Percentiles rank a stretch among this genome's conserved stretches.
Conservation (phyloP, 106 monocot species). For the Allium fistulosum region DNA sequence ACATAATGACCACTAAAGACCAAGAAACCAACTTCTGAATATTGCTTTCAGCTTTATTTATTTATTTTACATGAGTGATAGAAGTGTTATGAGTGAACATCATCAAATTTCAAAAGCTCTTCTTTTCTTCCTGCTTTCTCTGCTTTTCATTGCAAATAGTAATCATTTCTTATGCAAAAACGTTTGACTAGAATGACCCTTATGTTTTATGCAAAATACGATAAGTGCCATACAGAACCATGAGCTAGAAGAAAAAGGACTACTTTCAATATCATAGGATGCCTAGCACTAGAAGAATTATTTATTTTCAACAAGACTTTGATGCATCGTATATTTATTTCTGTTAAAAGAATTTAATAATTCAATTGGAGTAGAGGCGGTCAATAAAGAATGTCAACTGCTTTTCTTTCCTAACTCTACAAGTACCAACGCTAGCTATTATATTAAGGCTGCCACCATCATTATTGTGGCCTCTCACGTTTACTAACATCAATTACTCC, state of each 20-base stretch:
- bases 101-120: background rate
- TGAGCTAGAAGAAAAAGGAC: background rate
- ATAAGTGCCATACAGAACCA: background rate
- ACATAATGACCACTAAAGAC: slow-evolving; percentile 2
- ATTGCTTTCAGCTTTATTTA: background rate
- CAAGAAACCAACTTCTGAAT: slow-evolving; percentile 7
- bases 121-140: slow-evolving; percentile 7
- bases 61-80: background rate
- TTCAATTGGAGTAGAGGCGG: slow-evolving; percentile 6
- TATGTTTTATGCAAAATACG: background rate
- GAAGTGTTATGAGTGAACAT: slow-evolving; percentile 2
- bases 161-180: background rate
- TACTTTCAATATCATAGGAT: slow-evolving; percentile 4
- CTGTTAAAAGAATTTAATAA: background rate
- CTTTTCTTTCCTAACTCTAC: background rate
- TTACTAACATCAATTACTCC: too few relatives aligned
- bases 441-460: slow-evolving; percentile 4
- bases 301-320: background rate
- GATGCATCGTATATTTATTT: background rate
- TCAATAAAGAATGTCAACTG: slow-evolving; percentile 9
- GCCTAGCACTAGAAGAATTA: slow-evolving; percentile 5
- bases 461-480: too few relatives aligned
- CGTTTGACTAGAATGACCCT: background rate
- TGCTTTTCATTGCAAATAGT: slow-evolving; percentile 6
- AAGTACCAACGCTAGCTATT: slow-evolving; percentile 6